These are phyloP conservation scores for Wickerhamiella occidentalis DNA, from an alignment of 805 yeast species.

Conservation along the genomic window DNA sequence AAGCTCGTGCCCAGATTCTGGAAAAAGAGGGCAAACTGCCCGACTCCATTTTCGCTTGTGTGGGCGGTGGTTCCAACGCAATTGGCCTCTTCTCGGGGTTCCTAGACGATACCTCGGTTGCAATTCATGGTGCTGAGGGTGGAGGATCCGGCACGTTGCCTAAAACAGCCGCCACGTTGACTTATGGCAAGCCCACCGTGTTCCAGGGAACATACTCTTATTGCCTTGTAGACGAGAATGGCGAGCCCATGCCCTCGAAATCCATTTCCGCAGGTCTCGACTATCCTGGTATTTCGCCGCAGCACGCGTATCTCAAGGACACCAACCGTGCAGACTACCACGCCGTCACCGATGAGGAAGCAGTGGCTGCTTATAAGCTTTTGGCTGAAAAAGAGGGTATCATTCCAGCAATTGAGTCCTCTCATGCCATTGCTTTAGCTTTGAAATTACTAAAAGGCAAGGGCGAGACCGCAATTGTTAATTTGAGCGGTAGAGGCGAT, in stretches of 20 bases:
- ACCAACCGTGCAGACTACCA: conserved; percentile 82
- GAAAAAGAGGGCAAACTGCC: conserved; percentile 63
- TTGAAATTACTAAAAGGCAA: conserved; percentile 67
- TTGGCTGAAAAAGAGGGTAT: conserved; percentile 92
- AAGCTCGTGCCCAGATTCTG: conserved; percentile 82
- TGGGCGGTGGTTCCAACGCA: conserved; percentile 97
- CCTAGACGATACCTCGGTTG: conserved; percentile 64
- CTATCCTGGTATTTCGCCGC: conserved; percentile 99
- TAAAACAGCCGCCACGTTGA: conserved; percentile 87
- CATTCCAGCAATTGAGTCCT: conserved; percentile 94
- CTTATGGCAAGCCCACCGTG: conserved; percentile 93
- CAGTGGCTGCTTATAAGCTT: conserved; percentile 76
- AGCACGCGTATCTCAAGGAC: conserved; percentile 87
- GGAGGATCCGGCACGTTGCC: conserved; percentile 94
- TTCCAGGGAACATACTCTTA: conserved; percentile 95
- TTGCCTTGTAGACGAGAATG: conserved; percentile 80
- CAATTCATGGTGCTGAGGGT: conserved; percentile 88
- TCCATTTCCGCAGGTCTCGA: conserved; percentile 97
- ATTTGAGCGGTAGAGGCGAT: conserved; percentile 96
- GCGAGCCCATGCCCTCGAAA: conserved; percentile 95
- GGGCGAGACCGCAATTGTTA: conserved; percentile 54
- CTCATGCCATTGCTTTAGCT: conserved; percentile 90
- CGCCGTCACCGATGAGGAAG: conserved; percentile 94
- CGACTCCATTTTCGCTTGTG: conserved; percentile 92
- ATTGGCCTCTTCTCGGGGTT: conserved; percentile 93